Percentiles rank a stretch among this genome's conserved stretches.
These are phyloP conservation scores for Coffea eugenioides DNA, from an alignment of 257 asterid genomes.

Conservation along the genomic window DNA sequence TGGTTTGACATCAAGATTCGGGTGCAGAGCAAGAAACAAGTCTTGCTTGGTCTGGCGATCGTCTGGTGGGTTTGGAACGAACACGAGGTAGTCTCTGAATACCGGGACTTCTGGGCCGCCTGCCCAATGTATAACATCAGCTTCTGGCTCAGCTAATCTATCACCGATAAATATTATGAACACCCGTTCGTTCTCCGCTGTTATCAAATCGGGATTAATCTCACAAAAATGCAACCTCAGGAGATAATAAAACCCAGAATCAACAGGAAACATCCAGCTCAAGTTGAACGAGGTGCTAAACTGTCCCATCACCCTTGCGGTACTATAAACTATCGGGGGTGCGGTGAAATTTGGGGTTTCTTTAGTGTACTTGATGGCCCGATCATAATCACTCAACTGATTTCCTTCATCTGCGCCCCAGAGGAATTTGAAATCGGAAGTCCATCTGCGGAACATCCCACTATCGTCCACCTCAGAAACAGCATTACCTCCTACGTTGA, in stretches of 20 bases:
- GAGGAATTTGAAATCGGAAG: conserved; percentile 12
- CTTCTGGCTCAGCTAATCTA: conserved; percentile 5
- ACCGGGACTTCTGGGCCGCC: conserved; percentile 32
- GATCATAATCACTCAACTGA: not conserved
- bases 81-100: conserved; percentile 37
- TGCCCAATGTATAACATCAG: conserved; percentile 29
- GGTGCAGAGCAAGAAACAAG: conserved; percentile 34
- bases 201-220: conserved; percentile 9
- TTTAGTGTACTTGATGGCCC: conserved; percentile 19
- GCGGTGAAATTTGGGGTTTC: conserved; percentile 42
- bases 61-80: conserved; percentile 13
- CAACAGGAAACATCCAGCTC: conserved; percentile 46
- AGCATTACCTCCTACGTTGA: conserved; percentile 38
- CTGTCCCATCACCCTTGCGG: conserved; percentile 26
- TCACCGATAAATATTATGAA: conserved; percentile 29
- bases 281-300: not conserved
- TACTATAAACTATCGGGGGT: conserved; percentile 39
- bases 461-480: conserved; percentile 23
- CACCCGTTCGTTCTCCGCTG: conserved; percentile 8
- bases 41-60: conserved; percentile 23
- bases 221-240: conserved; percentile 61
- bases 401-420: not conserved
- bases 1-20: not conserved
- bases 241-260: conserved; percentile 49
- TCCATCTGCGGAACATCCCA: conserved; percentile 66